These are phyloP conservation scores for Musa itinerans DNA, from an alignment of 176 grass and related monocot genomes.

Conservation along the genomic window DNA sequence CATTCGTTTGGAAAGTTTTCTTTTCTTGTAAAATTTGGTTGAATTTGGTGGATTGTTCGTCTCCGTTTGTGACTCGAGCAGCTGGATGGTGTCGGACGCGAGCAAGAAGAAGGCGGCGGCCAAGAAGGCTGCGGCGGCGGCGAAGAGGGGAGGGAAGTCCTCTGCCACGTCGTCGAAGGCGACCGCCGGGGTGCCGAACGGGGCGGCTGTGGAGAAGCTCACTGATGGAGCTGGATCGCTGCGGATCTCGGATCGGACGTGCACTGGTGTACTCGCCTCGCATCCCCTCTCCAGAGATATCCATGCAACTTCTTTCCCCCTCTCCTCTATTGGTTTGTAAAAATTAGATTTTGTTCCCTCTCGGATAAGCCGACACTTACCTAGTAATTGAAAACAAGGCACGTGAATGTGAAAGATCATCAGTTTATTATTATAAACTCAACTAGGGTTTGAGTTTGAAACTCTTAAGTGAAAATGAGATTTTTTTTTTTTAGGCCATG, in stretches of 20 bases:
- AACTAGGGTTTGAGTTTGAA: too few species aligned
- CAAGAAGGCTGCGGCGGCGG: conserved; percentile 75
- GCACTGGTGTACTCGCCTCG: conserved; percentile 79
- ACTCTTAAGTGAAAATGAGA: too few species aligned
- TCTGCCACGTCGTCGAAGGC: conserved; percentile 34
- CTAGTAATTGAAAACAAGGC: not conserved
- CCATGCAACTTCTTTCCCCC: conserved; percentile 33
- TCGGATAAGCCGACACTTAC: not conserved
- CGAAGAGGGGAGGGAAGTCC: conserved; percentile 81
- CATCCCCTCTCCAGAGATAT: conserved; percentile 91
- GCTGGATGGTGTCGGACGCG: conserved; percentile 79
- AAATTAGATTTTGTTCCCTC: not conserved
- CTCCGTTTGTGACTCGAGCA: not conserved
- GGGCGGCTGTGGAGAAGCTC: conserved; percentile 28
- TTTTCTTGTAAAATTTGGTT: too few species aligned
- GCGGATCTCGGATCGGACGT: conserved; percentile 69
- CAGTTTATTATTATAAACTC: too few species aligned
- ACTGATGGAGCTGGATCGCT: conserved; percentile 41
- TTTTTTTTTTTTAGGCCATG: too few species aligned
- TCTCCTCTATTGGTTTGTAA: not conserved
- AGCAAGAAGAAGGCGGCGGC: conserved; percentile 97
- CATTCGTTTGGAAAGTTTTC: not conserved
- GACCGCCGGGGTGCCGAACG: not conserved
- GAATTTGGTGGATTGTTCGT: not conserved
- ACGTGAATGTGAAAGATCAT: not conserved